Conservation (phyloP, 352 stramenopile genomes). For the Phytophthora hibernalis region DNA sequence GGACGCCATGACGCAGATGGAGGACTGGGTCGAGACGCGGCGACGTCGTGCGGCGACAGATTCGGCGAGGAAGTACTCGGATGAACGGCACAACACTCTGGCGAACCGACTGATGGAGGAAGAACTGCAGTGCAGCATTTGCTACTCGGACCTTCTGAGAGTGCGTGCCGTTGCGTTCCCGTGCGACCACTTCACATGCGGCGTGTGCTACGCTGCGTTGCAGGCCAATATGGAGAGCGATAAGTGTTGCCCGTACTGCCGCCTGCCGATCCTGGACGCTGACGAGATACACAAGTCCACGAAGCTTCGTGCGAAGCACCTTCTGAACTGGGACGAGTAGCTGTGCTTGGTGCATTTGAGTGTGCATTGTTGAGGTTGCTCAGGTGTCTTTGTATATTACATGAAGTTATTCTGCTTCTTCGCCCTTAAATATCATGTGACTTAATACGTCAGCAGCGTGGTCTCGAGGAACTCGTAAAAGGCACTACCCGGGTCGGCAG, state of each 20-base stretch:
- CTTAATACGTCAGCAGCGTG: conserved; percentile 47
- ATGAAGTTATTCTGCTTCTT: conserved; percentile 14
- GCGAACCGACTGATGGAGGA: conserved; percentile 65
- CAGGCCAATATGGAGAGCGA: conserved; percentile 51
- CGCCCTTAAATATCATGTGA: conserved; percentile 2
- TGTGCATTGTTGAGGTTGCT: no score
- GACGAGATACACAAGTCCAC: conserved; percentile 64
- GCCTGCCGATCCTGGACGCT: conserved; percentile 39
- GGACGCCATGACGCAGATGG: conserved; percentile 48
- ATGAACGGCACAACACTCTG: conserved; percentile 56
- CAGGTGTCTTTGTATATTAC: conserved; percentile 21
- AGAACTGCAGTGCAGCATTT: conserved; percentile 79
- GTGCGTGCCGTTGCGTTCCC: conserved; percentile 63
- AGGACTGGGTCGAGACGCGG: conserved; percentile 60
- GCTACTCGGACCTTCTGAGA: conserved; percentile 68
- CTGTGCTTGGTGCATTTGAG: conserved; percentile 7
- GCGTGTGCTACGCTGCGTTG: conserved; percentile 62
- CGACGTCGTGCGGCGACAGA: conserved; percentile 35
- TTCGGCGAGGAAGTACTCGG: conserved; percentile 54
- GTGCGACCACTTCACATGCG: conserved; percentile 73
- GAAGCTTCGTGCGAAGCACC: conserved; percentile 47
- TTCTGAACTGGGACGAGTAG: conserved; percentile 39
- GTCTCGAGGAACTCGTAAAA: conserved; percentile 66
- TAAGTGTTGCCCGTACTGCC: conserved; percentile 77
- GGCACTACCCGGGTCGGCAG: conserved; percentile 39